A percentile compares a stretch with the other conserved stretches of the same genome.
Conservation (phyloP, 352 stramenopile species). For the Sclerospora graminicola region DNA sequence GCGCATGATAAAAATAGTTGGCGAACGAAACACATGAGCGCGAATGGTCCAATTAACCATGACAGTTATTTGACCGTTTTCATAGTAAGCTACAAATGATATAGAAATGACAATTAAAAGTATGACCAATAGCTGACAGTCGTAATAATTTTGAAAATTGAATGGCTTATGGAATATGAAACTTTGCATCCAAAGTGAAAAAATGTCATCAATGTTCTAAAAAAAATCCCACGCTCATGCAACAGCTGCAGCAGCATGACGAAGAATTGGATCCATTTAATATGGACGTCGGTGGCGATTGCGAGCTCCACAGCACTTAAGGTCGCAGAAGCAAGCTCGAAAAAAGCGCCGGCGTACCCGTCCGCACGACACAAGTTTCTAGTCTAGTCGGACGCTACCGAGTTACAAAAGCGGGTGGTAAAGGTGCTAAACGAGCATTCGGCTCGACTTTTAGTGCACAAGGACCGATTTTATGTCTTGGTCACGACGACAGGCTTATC, state of each 20-base stretch:
- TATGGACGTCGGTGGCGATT: slow-evolving; percentile 27
- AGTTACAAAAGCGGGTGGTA: slow-evolving; percentile 50
- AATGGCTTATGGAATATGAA: too few relatives aligned
- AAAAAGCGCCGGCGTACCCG: slow-evolving; percentile 43
- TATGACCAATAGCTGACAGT: too few relatives aligned
- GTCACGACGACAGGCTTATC: slow-evolving; percentile 46
- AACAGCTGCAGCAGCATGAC: slow-evolving; percentile 19
- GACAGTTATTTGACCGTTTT: too few relatives aligned
- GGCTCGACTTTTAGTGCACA: slow-evolving; percentile 39
- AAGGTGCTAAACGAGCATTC: slow-evolving; percentile 35
- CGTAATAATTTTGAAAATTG: too few relatives aligned
- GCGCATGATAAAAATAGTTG: too few relatives aligned
- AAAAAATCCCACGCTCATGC: too few relatives aligned
- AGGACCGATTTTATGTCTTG: slow-evolving; percentile 70
- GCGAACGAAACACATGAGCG: too few relatives aligned
- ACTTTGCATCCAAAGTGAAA: too few relatives aligned
- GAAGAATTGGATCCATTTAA: slow-evolving; percentile 62
- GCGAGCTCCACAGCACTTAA: slow-evolving; percentile 9
- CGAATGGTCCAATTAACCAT: too few relatives aligned
- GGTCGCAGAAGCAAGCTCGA: slow-evolving; percentile 22
- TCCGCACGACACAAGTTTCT: slow-evolving; percentile 53
- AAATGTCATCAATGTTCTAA: too few relatives aligned
- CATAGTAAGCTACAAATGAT: too few relatives aligned
- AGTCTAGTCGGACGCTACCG: slow-evolving; percentile 35
- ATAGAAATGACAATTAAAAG: too few relatives aligned